Base-by-base conservation (phyloP, 163 green algal genomes). In the Chloromonas sp. region DNA sequence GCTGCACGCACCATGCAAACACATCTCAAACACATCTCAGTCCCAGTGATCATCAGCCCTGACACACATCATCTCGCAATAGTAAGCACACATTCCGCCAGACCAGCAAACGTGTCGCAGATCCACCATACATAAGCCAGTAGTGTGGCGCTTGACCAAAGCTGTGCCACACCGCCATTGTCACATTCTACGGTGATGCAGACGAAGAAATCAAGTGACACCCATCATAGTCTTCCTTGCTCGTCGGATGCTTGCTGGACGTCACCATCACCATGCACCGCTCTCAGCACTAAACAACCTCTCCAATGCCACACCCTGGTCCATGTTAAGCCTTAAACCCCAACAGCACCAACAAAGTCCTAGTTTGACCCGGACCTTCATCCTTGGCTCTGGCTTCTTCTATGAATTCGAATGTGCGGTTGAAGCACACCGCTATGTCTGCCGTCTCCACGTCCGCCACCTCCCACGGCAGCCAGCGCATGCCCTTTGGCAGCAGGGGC, bases 351-450 rank as follows among this genome's bases (percentile, higher is more conserved):
- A 36, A 36, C 36, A 36, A 36, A 36, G 36, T 36, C 36, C 36
- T 36, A 76, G 66, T 11, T 76, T 8, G 8, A 76, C 66, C 66
- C 71, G 11, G 2, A 14, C 71, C 89, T 60, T 92, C 81, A 3
- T 89, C 87, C 62, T 88, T 83, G 60, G 71, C 71, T 61, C 89
- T 84, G 0, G 87, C 94, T 70, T 93, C 91, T 0, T 91, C 87
- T n/a, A 98, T 96, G 87, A 95, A 97, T 36, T 88, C 90, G 77
- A 90, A 94, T 58, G 89, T 87, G 3, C 85, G 36, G 5, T 92
- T 85, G 84, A 98, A 94, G 81, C 92, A 86, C 0, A 77, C 58
- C 5, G 86, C 81, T 85, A 98, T 94, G 89, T 98, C 92, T 36
- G 90, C 90, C 0, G 80, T 85, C 15, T 92, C 86, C 14, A 93